Base-by-base conservation (phyloP, 1,139 yeast genomes). In the Lipomyces yarrowii region DNA sequence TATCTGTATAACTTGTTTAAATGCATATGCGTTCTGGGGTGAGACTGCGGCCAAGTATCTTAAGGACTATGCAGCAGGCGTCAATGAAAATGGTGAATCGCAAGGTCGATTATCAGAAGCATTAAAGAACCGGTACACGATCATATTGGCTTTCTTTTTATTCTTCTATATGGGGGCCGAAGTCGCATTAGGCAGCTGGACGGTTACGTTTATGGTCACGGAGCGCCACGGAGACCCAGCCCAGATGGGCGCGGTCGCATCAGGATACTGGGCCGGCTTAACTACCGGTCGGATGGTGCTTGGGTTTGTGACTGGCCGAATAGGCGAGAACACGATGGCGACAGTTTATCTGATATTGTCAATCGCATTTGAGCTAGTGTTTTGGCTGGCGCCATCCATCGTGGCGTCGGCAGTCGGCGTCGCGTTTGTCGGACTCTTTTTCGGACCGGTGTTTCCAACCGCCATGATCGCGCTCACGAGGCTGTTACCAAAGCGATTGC, bases 401-500 rank as follows among this genome's bases (percentile, higher is more conserved):
- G 64, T 71, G 4, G 73, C 70, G 10, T 73, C 77, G 1, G 78
- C 79, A 2, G 65, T 77, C 7, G 72, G 71, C 53, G 85, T 87
- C 0, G 86, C 87, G 59, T 56, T 84, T 11, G 80, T 87, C 56
- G 97, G 96, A 0, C 79, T 86, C 46, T 85, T 85, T 69, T 86
- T 89, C 39, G 97, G 97, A 0, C 97, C 97, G 0, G 80, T 90
- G 5, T 91, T 88, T 77, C 94, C 96, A 0, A 87, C 94, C 10
- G 85, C 90, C 0, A 86, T 89, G 64, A 85, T 89, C 13, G 83
- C 89, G 6, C 82, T 91, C 4, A 77, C 89, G 61, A 85, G 86
- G 61, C 79, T 86, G 1, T 76, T 91, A 57, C 96, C 96, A 0
- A 77, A 80, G 33, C 82, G 82, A 60, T 78, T 83, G 64, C 91